phyloP scores from a whole-genome alignment of 164 flowering plant genomes.

The Vitis riparia region DNA sequence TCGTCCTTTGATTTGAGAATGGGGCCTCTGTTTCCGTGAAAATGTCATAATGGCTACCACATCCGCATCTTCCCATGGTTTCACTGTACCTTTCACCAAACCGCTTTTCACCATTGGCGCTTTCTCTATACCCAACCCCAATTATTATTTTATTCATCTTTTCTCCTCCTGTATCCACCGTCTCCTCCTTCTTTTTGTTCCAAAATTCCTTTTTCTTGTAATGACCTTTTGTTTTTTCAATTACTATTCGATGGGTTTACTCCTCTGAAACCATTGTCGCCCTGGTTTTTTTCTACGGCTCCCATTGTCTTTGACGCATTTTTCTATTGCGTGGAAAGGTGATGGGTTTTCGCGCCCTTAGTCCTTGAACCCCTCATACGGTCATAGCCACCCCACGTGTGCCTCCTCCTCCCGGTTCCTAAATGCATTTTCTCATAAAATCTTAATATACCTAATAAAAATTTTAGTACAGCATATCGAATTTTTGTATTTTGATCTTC shows the following conservation, averaged over 20 bases:
- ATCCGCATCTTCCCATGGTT: conserved; percentile 22
- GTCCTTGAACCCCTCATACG: too few relatives aligned
- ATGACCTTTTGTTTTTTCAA: too few relatives aligned
- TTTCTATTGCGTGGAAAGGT: too few relatives aligned
- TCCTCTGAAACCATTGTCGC: neutral
- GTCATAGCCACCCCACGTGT: too few relatives aligned
- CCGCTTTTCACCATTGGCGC: conserved; percentile 12
- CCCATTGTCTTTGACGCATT: conserved; percentile 1
- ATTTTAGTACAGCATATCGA: too few relatives aligned
- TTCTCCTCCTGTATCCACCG: neutral
- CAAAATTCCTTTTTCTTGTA: neutral
- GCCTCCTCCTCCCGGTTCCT: too few relatives aligned
- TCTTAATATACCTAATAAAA: too few relatives aligned
- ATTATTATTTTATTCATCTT: neutral
- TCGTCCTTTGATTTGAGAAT: too few relatives aligned
- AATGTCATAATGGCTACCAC: conserved; percentile 2
- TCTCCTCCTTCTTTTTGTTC: neutral
- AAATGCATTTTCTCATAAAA: too few relatives aligned
- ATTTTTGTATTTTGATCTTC: too few relatives aligned
- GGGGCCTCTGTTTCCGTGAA: conserved; percentile 3
- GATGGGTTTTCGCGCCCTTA: too few relatives aligned
- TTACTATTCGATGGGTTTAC: neutral
- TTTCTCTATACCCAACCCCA: neutral
- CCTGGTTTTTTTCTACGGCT: neutral
- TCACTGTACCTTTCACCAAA: conserved; percentile 20